Base-by-base conservation (phyloP, 805 yeast genomes). In the Candida peoriensis region DNA sequence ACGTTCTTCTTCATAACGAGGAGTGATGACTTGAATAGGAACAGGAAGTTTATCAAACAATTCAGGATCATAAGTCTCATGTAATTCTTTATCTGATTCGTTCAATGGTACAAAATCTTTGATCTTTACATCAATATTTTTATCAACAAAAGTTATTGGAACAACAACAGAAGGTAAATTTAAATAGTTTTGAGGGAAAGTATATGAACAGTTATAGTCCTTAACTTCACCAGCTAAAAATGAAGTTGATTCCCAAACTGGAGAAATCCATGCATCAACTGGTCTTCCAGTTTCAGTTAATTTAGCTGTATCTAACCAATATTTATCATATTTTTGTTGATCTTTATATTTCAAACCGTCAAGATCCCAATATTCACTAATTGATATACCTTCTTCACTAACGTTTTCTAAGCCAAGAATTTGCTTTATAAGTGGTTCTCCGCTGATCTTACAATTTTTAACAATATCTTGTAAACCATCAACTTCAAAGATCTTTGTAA, bases 1-100 rank as follows among this genome's bases (percentile, higher is more conserved):
- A 26, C 44, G 39, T 47, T 79, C 86, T 47, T 79, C 86, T 41
- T 76, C 70, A 36, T 68, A 70, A 38, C 77, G 62, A 36, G 70
- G 63, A 18, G 78, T 69, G 13, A 75, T 67, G 17, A 79, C 42
- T 49, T 79, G 86, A 7, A 77, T 43, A 4, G 69, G 63, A 4
- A 78, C 74, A 0, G 83, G 81, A 47, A 73, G 74, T 4, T 73
- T 74, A 38, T 65, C 61, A 34, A 55, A 59, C 28, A 63, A 56
- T 35, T 67, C 70, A 6, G 76, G 67, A 36, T 71, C 62, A 55
- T 75, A 76, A 24, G 63, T 51, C 10, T 60, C 58, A 50, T 61
- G 54, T 23, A 49, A 48, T 11, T 41, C 43, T 26, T 52, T 47
- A 30, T 65, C 71, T 5, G 46, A 33, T 4, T 57, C 58, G 26